These are phyloP conservation scores for Spathaspora boniae DNA, from an alignment of 805 yeast genomes.

Conservation along the genomic window DNA sequence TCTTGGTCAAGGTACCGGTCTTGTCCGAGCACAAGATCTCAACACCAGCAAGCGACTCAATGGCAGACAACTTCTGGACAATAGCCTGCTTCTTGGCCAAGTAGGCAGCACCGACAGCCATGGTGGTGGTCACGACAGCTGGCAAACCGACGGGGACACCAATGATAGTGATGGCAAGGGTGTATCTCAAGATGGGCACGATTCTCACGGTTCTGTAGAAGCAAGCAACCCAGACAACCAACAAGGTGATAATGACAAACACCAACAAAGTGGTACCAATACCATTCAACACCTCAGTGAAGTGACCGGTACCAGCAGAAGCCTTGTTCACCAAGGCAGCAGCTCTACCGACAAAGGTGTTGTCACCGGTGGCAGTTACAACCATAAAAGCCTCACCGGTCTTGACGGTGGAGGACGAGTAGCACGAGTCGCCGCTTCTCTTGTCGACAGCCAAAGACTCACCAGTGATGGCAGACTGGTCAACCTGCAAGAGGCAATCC, in stretches of 20 bases:
- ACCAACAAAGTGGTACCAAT: slow-evolving; percentile 91
- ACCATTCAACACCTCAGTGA: slow-evolving; percentile 96
- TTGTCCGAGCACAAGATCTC: slow-evolving; percentile 97
- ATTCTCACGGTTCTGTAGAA: slow-evolving; percentile 90
- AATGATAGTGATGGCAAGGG: slow-evolving; percentile 91
- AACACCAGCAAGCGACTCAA: slow-evolving; percentile 96
- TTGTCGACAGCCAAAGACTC: slow-evolving; percentile 95
- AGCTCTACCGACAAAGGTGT: slow-evolving; percentile 95
- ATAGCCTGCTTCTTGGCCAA: slow-evolving; percentile 95
- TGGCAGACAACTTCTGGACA: slow-evolving; percentile 94
- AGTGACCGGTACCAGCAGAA: slow-evolving; percentile 89
- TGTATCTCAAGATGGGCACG: slow-evolving; percentile 85
- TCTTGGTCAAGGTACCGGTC: slow-evolving; percentile 97
- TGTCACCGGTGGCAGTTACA: slow-evolving; percentile 93
- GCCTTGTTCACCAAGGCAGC: slow-evolving; percentile 96
- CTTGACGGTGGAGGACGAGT: slow-evolving; percentile 92
- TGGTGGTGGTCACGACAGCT: slow-evolving; percentile 96
- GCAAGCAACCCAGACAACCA: slow-evolving; percentile 88
- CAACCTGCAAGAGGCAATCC: slow-evolving; percentile 83
- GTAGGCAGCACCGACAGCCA: slow-evolving; percentile 99
- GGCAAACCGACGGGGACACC: slow-evolving; percentile 99
- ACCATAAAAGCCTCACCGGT: slow-evolving; percentile 94
- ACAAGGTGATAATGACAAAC: slow-evolving; percentile 80
- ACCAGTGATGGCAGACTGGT: slow-evolving; percentile 97
- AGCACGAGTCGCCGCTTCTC: slow-evolving; percentile 79